A percentile compares a stretch with the other conserved stretches of the same genome.
Evolutionary conservation across 768 basidiomycete genomes (phyloP).

Genomic region (Kwoniella dendrophila): DNA sequence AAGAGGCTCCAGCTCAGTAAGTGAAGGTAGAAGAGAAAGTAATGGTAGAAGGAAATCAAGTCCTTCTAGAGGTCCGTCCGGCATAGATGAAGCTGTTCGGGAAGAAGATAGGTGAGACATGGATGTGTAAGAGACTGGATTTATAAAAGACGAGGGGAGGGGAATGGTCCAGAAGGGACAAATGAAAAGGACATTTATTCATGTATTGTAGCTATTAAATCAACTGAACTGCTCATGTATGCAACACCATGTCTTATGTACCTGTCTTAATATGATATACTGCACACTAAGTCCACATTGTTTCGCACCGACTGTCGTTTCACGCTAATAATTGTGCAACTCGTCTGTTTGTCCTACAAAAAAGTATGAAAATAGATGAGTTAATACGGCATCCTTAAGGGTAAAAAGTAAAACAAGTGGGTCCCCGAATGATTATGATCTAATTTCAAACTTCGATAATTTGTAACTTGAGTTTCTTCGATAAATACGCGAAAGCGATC

Average conservation of each 20-base stretch:
- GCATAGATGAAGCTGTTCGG: conserved; percentile 4
- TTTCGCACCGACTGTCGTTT: no score
- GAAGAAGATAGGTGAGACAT: neutral
- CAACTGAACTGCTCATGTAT: neutral
- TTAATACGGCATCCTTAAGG: conserved; percentile 1
- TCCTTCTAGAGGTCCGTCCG: conserved; percentile 6
- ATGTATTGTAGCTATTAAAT: neutral
- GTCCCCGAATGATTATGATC: neutral
- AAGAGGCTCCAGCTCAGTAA: neutral
- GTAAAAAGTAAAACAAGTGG: neutral
- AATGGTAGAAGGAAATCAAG: conserved; percentile 14
- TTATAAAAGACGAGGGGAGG: neutral
- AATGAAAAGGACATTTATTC: conserved; percentile 1
- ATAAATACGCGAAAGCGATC: no score
- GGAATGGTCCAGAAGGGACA: no score
- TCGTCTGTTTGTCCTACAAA: no score
- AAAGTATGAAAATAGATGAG: neutral
- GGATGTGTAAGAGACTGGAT: neutral
- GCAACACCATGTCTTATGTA: neutral
- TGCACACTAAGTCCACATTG: no score
- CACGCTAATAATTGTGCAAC: no score
- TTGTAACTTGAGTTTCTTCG: no score
- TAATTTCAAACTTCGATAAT: neutral
- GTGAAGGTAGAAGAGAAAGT: conserved; percentile 14
- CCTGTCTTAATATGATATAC: neutral